A percentile compares a stretch with the other conserved stretches of the same genome.
Evolutionary conservation across 2,329 filamentous ascomycete species (phyloP).

Genomic region (Aspergillus glaucus): DNA sequence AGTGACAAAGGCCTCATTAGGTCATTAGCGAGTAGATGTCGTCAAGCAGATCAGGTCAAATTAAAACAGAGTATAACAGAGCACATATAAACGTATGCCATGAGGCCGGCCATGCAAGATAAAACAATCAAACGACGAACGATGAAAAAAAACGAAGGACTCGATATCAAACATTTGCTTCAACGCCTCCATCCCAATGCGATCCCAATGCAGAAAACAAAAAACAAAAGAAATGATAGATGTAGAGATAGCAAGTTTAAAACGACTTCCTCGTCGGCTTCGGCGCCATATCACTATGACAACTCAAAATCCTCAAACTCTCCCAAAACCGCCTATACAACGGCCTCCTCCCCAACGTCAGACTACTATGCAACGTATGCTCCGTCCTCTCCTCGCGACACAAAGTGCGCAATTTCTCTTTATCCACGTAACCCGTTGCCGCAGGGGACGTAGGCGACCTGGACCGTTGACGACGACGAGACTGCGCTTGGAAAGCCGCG

Average conservation of each 20-base stretch:
- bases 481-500: slow-evolving; percentile 31
- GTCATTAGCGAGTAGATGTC: no score
- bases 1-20: no score
- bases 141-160: no score
- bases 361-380: slow-evolving; percentile 14
- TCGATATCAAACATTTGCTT: neutral
- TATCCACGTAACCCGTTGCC: slow-evolving; percentile 17
- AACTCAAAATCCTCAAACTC: slow-evolving; percentile 20
- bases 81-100: no score
- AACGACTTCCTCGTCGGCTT: slow-evolving; percentile 11
- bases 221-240: neutral
- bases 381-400: slow-evolving; percentile 27
- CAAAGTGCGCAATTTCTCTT: slow-evolving; percentile 24
- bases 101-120: no score
- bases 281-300: slow-evolving; percentile 15
- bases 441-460: slow-evolving; percentile 12
- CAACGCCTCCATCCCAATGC: neutral
- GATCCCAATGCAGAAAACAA: neutral
- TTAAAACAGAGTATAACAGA: no score
- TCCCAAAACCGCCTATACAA: slow-evolving; percentile 21
- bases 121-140: no score
- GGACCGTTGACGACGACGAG: slow-evolving; percentile 25
- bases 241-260: slow-evolving; percentile 1
- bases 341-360: slow-evolving; percentile 14
- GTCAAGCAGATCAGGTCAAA: no score